Evolutionary conservation across 2,329 filamentous ascomycete species (phyloP).

Genomic region (Trichoderma sp.): DNA sequence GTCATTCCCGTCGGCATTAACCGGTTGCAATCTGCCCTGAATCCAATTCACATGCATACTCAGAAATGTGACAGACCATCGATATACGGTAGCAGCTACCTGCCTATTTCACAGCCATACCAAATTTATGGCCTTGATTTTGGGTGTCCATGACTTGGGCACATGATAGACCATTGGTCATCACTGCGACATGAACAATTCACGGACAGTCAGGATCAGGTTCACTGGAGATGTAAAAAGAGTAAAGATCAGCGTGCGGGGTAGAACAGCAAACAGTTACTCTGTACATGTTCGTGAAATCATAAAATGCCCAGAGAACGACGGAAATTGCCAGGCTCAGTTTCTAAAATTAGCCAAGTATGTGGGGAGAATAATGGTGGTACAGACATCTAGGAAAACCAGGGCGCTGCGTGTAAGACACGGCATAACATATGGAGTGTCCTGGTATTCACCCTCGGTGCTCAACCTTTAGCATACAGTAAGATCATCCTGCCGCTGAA

Average conservation of each 20-base stretch:
- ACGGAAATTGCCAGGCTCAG: neutral
- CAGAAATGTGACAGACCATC: neutral
- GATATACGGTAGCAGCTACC: neutral
- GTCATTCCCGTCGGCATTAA: neutral
- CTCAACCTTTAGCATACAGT: no score
- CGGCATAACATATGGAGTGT: neutral
- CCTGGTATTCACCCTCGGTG: no score
- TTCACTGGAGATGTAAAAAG: neutral
- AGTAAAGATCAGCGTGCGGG: slow-evolving; percentile 7
- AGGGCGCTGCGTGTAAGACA: neutral
- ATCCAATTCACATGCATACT: neutral
- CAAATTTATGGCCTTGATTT: neutral
- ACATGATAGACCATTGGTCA: slow-evolving; percentile 7
- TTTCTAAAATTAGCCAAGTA: neutral
- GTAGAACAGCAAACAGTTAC: neutral
- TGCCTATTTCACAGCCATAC: neutral
- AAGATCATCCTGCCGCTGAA: no score
- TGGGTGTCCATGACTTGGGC: slow-evolving; percentile 4
- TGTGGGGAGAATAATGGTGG: neutral
- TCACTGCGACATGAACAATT: neutral
- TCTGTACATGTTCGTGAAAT: neutral
- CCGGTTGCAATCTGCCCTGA: neutral
- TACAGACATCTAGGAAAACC: neutral
- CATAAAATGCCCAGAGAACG: neutral
- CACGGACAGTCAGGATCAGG: neutral